Evolutionary conservation across 306 rosid species (phyloP).

Genomic region (Cucumis melo): DNA sequence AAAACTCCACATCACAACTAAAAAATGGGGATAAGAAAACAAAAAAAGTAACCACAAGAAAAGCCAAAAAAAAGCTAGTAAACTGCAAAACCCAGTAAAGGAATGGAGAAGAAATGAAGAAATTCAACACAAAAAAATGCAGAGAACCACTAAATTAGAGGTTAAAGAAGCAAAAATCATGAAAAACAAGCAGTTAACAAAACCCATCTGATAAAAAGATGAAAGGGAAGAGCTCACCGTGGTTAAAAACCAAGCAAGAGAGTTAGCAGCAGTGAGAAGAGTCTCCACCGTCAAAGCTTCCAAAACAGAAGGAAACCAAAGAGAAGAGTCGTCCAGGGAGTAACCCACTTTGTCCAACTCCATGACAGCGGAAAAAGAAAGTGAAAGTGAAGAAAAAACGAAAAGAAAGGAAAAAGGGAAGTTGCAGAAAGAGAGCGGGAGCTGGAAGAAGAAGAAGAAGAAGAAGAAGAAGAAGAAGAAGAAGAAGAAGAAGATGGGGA

Average conservation of each 20-base stretch:
- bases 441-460: background rate
- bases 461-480: background rate
- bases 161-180: background rate
- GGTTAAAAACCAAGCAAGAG: slow-evolving; percentile 37
- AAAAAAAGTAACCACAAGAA: background rate
- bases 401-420: background rate
- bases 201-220: background rate
- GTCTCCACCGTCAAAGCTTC: slow-evolving; percentile 34
- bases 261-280: slow-evolving; percentile 27
- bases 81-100: background rate
- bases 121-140: background rate
- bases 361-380: slow-evolving; percentile 22
- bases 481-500: background rate
- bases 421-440: background rate
- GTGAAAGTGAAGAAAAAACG: slow-evolving; percentile 1
- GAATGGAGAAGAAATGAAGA: background rate
- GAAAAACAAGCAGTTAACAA: background rate
- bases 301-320: slow-evolving; percentile 17
- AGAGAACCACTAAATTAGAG: background rate
- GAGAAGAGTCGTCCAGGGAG: slow-evolving; percentile 16
- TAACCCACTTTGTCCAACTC: slow-evolving; percentile 18
- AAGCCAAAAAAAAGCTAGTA: background rate
- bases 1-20: background rate
- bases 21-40: background rate
- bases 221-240: slow-evolving; percentile 8